Percentiles rank a stretch among this genome's conserved stretches.
These are phyloP conservation scores for Ocimum tenuiflorum DNA, from an alignment of 257 asterid species.

Conservation along the genomic window DNA sequence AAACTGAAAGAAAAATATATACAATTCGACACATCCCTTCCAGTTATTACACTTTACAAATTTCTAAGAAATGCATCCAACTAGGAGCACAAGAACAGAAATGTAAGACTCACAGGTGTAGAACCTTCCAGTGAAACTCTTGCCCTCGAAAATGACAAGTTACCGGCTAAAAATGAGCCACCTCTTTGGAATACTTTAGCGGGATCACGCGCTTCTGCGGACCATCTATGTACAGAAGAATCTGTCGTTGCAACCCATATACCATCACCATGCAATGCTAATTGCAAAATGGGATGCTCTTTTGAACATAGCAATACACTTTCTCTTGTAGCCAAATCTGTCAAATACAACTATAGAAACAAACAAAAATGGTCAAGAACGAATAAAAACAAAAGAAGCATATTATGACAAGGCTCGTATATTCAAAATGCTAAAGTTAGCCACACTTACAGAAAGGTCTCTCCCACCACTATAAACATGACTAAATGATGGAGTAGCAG, in stretches of 20 bases:
- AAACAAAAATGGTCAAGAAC: constrained; percentile 18
- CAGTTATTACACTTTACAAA: neutral
- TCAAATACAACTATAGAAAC: constrained; percentile 65
- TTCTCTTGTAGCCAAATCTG: constrained; percentile 95
- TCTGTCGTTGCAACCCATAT: constrained; percentile 95
- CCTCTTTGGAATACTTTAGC: constrained; percentile 77
- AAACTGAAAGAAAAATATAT: too few species aligned
- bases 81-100: constrained; percentile 10
- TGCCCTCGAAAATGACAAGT: constrained; percentile 94
- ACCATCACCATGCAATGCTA: constrained; percentile 76
- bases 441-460: constrained; percentile 78
- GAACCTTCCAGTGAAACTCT: constrained; percentile 92
- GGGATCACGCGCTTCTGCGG: constrained; percentile 78
- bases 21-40: neutral
- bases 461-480: constrained; percentile 99
- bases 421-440: neutral
- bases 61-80: neutral
- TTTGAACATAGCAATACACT: constrained; percentile 74
- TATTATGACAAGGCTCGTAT: neutral
- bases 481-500: constrained; percentile 85
- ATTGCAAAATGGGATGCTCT: constrained; percentile 71
- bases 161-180: constrained; percentile 94
- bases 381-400: constrained; percentile 13
- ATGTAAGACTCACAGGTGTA: constrained; percentile 70
- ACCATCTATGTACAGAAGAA: constrained; percentile 93